phyloP scores from a whole-genome alignment of 2,329 filamentous ascomycete species.

The Aureobasidium pullulans region DNA sequence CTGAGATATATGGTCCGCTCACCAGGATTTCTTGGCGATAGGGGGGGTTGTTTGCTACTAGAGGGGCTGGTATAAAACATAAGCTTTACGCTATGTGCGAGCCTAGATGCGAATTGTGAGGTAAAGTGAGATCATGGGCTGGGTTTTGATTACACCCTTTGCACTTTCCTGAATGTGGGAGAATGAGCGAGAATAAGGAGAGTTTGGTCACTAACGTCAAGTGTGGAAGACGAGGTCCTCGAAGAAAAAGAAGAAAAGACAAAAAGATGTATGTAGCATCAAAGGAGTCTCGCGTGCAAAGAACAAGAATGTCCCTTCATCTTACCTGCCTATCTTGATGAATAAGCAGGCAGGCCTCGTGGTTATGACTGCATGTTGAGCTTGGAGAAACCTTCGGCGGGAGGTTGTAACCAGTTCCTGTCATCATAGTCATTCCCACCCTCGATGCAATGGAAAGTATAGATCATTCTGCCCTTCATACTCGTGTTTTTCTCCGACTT shows the following conservation, averaged over 20 bases:
- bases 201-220: not conserved
- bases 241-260: not conserved
- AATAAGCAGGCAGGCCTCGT: not conserved
- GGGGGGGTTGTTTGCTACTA: too few species aligned
- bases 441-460: slow-evolving; percentile 97
- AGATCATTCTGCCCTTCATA: slow-evolving; percentile 81
- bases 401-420: slow-evolving; percentile 89
- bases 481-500: slow-evolving; percentile 93
- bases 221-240: not conserved
- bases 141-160: too few species aligned
- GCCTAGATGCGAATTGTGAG: too few species aligned
- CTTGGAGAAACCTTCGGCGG: slow-evolving; percentile 60
- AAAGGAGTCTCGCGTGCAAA: not conserved
- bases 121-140: too few species aligned
- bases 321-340: not conserved
- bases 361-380: slow-evolving; percentile 14
- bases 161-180: too few species aligned
- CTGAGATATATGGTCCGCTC: too few species aligned
- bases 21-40: too few species aligned
- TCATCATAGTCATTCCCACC: slow-evolving; percentile 71
- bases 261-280: not conserved
- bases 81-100: too few species aligned
- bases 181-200: too few species aligned
- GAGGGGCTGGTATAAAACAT: too few species aligned
- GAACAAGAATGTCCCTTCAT: too few species aligned